Evolutionary conservation across 2,329 filamentous ascomycete species (phyloP), one percentile per base, ranked within the genome.

Genomic region (Curvularia eragrostidis): DNA sequence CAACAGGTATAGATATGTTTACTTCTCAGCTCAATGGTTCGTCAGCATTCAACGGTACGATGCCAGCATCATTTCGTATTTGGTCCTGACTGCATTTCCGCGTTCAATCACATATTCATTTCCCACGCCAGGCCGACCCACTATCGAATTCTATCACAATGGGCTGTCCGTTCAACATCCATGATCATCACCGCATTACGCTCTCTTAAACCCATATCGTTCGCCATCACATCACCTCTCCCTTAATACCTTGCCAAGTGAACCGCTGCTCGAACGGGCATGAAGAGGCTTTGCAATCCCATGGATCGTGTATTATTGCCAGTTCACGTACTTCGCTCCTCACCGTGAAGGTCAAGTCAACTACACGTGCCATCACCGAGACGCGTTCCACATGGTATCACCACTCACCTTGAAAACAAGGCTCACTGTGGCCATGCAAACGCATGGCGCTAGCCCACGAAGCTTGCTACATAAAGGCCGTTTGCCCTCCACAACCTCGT

Each of bases 351-450:
- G 47, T 21, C 30, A 23, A n/a, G 21, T 9, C 18, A 1, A n/a
- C 38, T 30, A 9, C 10, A 18, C 26, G 15, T 44, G 15, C 18
- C 26, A 26, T 30, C 23, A n/a, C 2, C n/a, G 12, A 39, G 30
- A 21, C 32, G 5, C 53, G 12, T 18, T 55, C 47, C 53, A 51
- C 53, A 51, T 30, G n/a, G 38, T 30, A 21, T 30, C 38, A 3
- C 30, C 28, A 30, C 47, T 38, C 30, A 30, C 51, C 43, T 38
- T 44, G 39, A 12, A 9, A 46, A 51, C 52, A 24, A 2, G 13
- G 9, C 24, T 51, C 47, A 51, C 47, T 51, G 4, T 55, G 47
- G 51, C 47, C 21, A 10, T 19, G 6, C 19, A 41, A 51, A 51
- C 39, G 43, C 32, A 12, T n/a, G n/a, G 47, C 39, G 46, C 21